Evolutionary conservation across 2,329 filamentous ascomycete genomes (phyloP), one percentile per base, ranked within the genome.

Genomic region (Elsinoe fawcettii): DNA sequence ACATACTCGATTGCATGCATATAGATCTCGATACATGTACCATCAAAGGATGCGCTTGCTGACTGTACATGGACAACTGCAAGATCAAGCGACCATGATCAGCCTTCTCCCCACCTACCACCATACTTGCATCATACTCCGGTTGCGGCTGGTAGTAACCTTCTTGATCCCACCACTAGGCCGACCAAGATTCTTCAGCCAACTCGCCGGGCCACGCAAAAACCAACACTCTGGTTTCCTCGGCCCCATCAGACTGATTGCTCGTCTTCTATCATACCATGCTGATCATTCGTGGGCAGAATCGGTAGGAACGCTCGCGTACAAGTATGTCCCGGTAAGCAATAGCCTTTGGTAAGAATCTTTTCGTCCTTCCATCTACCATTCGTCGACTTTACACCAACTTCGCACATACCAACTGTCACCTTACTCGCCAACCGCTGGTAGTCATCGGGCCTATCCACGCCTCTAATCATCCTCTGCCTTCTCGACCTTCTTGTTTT

Each of bases 381-480:
- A 49, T 49, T 49, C 44, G 27, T 49, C 44, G 11, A 20, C 22
- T n/a, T 18, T 16, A 14, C 23, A 30, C 44, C 23, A 49, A 30
- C 23, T 18, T 49, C 25, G 22, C 44, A 49, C n/a, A 34, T 23
- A 49, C 44, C 44, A 49, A 49, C 44, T 49, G 23, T 23, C 22
- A 49, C 44, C 44, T 49, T 49, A 49, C 44, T 49, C 44, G 44
- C 25, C 12, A 12, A 34, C 25, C 46, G 25, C 46, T 34, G 16
- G 9, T 51, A 51, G 30, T 51, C 23, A 6, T 51, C 46, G 46
- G 46, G 46, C 46, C 27, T 51, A 32, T 16, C 46, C 46, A 51
- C 46, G 14, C 11, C 46, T 34, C 46, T 51, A 51, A n/a, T 51
- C 46, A 51, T 51, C 46, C 46, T 51, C 27, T 34, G 30, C 46